Percentiles rank a stretch among this genome's conserved stretches.
Evolutionary conservation across 257 asterid species (phyloP).

Genomic region (Handroanthus guayacan): DNA sequence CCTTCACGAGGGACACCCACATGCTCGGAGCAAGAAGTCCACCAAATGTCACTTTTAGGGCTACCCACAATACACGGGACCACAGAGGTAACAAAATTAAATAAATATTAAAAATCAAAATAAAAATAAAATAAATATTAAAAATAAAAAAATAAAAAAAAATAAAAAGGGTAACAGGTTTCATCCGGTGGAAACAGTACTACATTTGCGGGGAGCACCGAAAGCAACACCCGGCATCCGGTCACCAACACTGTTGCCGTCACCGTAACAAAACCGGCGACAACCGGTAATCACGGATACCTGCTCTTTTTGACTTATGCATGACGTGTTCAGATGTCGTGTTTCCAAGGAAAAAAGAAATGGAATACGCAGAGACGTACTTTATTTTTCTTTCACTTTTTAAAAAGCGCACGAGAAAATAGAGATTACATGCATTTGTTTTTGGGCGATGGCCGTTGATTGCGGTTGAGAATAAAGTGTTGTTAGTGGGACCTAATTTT

Average conservation of each 20-base stretch:
- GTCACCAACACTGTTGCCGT: conserved; percentile 40
- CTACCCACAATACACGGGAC: neutral
- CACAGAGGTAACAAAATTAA: neutral
- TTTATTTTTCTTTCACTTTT: neutral
- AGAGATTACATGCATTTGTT: conserved; percentile 41
- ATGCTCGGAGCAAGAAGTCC: neutral
- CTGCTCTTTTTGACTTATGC: conserved; percentile 50
- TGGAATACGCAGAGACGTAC: neutral
- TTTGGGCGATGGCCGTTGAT: conserved; percentile 74
- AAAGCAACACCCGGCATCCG: conserved; percentile 30
- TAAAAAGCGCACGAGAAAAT: conserved; percentile 39
- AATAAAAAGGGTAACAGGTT: neutral
- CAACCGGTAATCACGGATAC: conserved; percentile 61
- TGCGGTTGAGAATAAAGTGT: conserved; percentile 74
- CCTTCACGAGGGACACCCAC: conserved; percentile 3
- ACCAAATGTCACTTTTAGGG: conserved; percentile 31
- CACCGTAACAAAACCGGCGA: conserved; percentile 62
- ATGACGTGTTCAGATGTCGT: conserved; percentile 47
- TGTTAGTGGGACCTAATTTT: conserved; percentile 38
- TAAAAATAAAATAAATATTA: too few relatives aligned
- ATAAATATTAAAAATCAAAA: too few relatives aligned
- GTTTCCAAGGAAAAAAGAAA: conserved; percentile 15
- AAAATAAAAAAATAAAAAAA: too few relatives aligned
- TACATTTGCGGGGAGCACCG: neutral
- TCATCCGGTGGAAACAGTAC: conserved; percentile 2